Base-by-base conservation (phyloP, 2,329 filamentous ascomycete species). In the Clarireedia paspali region DNA sequence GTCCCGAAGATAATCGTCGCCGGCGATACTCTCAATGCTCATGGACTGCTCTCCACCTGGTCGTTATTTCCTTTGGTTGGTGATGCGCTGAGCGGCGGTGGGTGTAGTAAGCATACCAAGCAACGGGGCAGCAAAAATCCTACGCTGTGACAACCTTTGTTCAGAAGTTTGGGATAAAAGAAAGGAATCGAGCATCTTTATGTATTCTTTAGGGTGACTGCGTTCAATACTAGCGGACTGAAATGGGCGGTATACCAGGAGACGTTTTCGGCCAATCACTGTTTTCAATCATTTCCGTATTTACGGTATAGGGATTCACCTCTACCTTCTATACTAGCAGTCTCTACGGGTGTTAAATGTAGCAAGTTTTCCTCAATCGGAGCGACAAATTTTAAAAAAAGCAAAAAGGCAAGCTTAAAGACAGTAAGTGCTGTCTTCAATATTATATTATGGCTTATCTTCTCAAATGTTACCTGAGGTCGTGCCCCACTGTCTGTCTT, bases 241-340 rank as follows among this genome's bases (percentile, higher is more conserved):
- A 63, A 65, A 60, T 61, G 38, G 62, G 64, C 17, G 51, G 62
- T 56, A 57, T 34, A 34, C 15, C 52, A 55, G 20, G 47, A 49
- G 57, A 63, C 66, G 66, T 56, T 64, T 68, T 63, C 66, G 60
- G 65, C 61, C 63, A 65, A 62, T 62, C 59, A 64, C 63, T 64
- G 63, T 55, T 64, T 63, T 61, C 61, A 56, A 61, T 56, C 48
- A 58, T 53, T 59, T 49, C 23, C 42, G 3, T 57, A 27, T 30
- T 57, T 53, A 51, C 48, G 15, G 34, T 39, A 30, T 20, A 51
- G 6, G 6, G 5, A 17, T n/a, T 48, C 15, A 48, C n/a, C 36
- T 14, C 24, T 24, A 47, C n/a, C 49, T 42, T 34, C 30, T 12
- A 34, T 12, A 34, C 30, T 34, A 12, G 10, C 10, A 34, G 30